phyloP scores from a whole-genome alignment of 192 early-diverging fungal species.

The Entophlyctis helioformis region DNA sequence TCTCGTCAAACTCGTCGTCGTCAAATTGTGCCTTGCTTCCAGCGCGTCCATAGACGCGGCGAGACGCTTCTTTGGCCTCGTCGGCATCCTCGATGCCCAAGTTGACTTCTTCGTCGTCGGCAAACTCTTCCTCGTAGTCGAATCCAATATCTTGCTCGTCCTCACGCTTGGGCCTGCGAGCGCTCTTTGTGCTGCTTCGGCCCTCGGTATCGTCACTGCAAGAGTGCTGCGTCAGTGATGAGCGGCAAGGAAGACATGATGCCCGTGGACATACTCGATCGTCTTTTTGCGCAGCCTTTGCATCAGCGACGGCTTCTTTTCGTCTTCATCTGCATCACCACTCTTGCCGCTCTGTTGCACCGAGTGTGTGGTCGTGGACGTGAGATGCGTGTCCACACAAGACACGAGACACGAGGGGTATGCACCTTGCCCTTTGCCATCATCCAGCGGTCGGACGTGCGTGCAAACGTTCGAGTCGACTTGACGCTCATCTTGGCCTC shows the following conservation, averaged over 20 bases:
- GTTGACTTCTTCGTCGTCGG: constrained; percentile 34
- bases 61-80: constrained; percentile 30
- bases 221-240: neutral
- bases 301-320: constrained; percentile 9
- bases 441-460: constrained; percentile 10
- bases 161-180: neutral
- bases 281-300: neutral
- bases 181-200: neutral
- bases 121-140: constrained; percentile 29
- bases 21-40: constrained; percentile 8
- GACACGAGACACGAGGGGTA: neutral
- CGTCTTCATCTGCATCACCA: constrained; percentile 7
- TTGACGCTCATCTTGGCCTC: constrained; percentile 25
- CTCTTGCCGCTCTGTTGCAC: constrained; percentile 1
- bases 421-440: constrained; percentile 17
- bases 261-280: neutral
- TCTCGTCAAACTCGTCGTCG: constrained; percentile 21
- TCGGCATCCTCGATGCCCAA: constrained; percentile 42
- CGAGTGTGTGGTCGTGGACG: neutral
- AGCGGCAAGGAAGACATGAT: neutral
- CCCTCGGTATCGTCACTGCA: neutral
- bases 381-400: neutral
- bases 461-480: constrained; percentile 1
- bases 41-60: constrained; percentile 18
- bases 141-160: constrained; percentile 23